Evolutionary conservation across 1,284 basidiomycete species (phyloP).

Genomic region (Cryptococcus sp.): DNA sequence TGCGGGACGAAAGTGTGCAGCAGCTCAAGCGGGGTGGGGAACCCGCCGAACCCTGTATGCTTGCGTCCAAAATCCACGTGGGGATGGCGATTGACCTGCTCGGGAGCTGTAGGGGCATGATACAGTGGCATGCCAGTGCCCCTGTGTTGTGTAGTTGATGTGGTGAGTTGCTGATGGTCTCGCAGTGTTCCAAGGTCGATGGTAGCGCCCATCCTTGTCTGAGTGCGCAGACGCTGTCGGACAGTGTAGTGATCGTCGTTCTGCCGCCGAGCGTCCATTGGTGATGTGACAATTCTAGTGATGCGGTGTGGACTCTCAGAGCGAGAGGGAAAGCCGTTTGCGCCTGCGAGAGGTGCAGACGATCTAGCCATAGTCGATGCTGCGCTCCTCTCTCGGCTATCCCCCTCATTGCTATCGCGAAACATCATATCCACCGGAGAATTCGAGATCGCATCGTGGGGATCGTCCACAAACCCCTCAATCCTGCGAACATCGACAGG

Average conservation of each 20-base stretch:
- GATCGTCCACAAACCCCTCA: conserved; percentile 17
- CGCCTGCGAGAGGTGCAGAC: conserved; percentile 1
- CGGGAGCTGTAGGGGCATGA: neutral
- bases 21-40: conserved; percentile 25
- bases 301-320: conserved; percentile 5
- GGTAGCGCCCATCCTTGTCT: no score
- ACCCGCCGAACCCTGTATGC: conserved; percentile 31
- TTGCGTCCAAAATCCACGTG: conserved; percentile 8
- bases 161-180: no score
- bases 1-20: conserved; percentile 18
- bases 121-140: neutral
- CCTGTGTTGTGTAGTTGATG: no score
- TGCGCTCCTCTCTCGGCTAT: neutral
- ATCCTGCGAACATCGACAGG: conserved; percentile 16
- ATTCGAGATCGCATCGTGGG: no score
- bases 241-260: neutral
- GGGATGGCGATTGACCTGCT: conserved; percentile 4
- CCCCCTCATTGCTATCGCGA: no score
- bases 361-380: conserved; percentile 15
- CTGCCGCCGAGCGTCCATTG: neutral
- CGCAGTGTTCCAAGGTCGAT: no score
- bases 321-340: conserved; percentile 1
- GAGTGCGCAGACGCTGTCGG: conserved; percentile 6
- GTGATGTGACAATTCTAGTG: conserved; percentile 1
- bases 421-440: conserved; percentile 12